Evolutionary conservation across 176 grass and related monocot genomes (phyloP).

Genomic region (Secale cereale): DNA sequence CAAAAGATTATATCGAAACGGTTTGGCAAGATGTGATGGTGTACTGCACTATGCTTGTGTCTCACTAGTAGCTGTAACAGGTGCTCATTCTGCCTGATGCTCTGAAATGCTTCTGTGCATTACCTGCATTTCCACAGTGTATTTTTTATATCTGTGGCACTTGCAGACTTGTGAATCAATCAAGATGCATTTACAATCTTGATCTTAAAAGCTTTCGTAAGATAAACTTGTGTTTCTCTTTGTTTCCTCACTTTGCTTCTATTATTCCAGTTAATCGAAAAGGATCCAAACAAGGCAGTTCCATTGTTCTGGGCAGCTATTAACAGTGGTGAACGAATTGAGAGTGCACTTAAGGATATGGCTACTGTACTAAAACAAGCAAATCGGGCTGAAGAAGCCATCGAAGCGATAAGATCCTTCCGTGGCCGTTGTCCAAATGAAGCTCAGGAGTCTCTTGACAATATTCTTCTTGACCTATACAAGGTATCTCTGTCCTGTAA

Average conservation of each 20-base stretch:
- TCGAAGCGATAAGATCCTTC: constrained; percentile 68
- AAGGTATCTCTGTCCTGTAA: constrained; percentile 40
- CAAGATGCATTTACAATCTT: background rate
- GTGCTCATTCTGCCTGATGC: background rate
- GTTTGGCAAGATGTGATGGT: background rate
- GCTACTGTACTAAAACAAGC: constrained; percentile 61
- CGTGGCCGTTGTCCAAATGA: constrained; percentile 48
- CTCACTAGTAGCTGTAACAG: background rate
- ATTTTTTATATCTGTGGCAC: background rate
- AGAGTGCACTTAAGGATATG: constrained; percentile 80
- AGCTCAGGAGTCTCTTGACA: constrained; percentile 60
- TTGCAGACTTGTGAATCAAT: constrained; percentile 5
- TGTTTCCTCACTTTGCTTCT: constrained; percentile 5
- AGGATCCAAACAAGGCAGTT: constrained; percentile 70
- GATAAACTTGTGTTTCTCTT: background rate
- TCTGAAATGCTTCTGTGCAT: background rate
- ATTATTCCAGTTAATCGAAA: constrained; percentile 55
- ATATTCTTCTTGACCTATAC: constrained; percentile 63
- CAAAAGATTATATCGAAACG: background rate
- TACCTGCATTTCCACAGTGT: background rate
- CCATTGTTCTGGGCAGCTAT: constrained; percentile 76
- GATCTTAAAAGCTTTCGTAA: background rate
- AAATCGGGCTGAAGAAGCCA: constrained; percentile 68
- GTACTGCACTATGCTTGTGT: background rate
- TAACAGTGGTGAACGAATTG: constrained; percentile 70